Evolutionary conservation across 176 grass and related monocot genomes (phyloP), one percentile per base, ranked within the genome.

Genomic region (Tillandsia leiboldiana): DNA sequence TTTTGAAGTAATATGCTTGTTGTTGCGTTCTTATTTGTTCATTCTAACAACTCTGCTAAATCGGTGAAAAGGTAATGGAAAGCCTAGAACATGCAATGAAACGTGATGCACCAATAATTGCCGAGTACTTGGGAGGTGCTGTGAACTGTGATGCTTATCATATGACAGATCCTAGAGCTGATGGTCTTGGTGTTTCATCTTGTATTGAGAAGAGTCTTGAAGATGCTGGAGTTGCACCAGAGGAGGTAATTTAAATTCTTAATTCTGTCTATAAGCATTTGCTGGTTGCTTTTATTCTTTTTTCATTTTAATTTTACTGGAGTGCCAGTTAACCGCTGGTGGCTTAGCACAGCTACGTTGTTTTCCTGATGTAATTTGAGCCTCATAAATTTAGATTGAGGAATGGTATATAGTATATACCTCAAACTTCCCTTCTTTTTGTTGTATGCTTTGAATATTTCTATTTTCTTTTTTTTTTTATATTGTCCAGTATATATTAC

Each of bases 81-180:
- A 84, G 81, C 51, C 73, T 88, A 70, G 81, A 88, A 64, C 86
- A 88, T 56, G 86, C 81, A 64, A 75, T 88, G 86, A 84, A 89
- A 57, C 78, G 86, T 28, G 75, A 61, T 70, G 79, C 78, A 28
- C 86, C 75, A 49, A 89, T 89, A 63, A 79, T 84, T 79, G 82
- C 86, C 49, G 86, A 89, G 63, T 89, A 82, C 47, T 74, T 89
- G 63, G 86, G 86, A 73, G 86, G 82, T 48, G 78, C 82, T 1
- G 82, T 89, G 63, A 89, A 81, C 54, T 89, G 86, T 76, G 86
- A 89, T 82, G 86, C 86, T 64, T 89, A 89, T 70, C 86, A 85
- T 75, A 73, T 89, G 86, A 89, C 86, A 58, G 75, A 88, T 68
- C 86, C 86, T 61, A 69, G 82, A 78, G 29, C 86, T 75, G 86